Evolutionary conservation across 148 eudicot genomes (phyloP).

Genomic region (Rhododendron henanense): DNA sequence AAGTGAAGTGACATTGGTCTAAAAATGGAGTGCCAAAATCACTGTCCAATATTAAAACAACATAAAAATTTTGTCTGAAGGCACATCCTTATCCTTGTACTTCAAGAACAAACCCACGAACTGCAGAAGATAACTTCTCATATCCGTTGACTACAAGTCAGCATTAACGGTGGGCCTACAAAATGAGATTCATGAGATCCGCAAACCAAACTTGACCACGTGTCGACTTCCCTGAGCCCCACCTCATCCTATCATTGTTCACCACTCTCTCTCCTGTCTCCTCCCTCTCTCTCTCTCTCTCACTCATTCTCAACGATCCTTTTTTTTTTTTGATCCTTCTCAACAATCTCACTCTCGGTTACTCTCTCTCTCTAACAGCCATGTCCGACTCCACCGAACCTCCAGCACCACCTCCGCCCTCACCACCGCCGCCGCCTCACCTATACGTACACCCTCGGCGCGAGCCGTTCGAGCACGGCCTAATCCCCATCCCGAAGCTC

Average conservation of each 20-base stretch:
- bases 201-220: neutral
- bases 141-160: neutral
- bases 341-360: neutral
- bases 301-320: neutral
- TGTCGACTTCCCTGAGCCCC: neutral
- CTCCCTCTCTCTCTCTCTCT: neutral
- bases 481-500: constrained; percentile 84
- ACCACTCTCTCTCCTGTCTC: neutral
- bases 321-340: neutral
- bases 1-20: too few species aligned
- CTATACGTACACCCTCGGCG: constrained; percentile 52
- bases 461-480: constrained; percentile 92
- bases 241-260: neutral
- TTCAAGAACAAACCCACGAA: neutral
- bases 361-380: neutral
- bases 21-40: too few species aligned
- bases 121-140: neutral
- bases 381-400: constrained; percentile 16
- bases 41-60: too few species aligned
- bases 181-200: neutral
- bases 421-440: neutral
- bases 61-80: too few species aligned
- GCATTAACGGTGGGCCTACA: neutral
- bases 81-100: too few species aligned
- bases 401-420: constrained; percentile 16